phyloP scores from a whole-genome alignment of 768 basidiomycete species.

The Suillus cothurnatus region DNA sequence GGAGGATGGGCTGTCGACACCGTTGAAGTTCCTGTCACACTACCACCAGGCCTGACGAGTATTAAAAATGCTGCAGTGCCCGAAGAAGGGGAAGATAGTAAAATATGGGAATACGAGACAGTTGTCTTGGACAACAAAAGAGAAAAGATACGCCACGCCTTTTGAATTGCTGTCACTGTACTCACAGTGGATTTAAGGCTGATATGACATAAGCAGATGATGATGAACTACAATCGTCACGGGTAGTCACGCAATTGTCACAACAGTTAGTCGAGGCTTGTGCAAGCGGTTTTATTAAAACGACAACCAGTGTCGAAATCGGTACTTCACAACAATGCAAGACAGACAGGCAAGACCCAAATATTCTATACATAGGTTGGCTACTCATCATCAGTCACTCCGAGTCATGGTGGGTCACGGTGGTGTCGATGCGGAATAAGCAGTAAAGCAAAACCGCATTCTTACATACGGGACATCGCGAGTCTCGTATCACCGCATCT shows the following conservation, averaged over 20 bases:
- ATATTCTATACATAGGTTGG: neutral
- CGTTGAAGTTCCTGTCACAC: neutral
- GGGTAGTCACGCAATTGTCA: neutral
- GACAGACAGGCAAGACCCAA: neutral
- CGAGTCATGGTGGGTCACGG: constrained; percentile 6
- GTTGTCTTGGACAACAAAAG: neutral
- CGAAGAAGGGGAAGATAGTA: neutral
- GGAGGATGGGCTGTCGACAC: neutral
- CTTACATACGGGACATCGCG: constrained; percentile 54
- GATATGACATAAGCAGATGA: neutral
- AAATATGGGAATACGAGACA: neutral
- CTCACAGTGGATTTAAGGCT: neutral
- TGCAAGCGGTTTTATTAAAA: neutral
- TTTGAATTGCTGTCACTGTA: neutral
- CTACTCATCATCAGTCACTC: constrained; percentile 14
- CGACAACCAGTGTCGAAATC: neutral
- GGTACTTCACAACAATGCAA: neutral
- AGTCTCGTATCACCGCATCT: constrained; percentile 45
- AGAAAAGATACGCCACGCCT: neutral
- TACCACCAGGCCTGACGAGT: neutral
- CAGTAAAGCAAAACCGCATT: constrained; percentile 57
- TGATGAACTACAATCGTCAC: neutral
- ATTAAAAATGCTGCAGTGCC: neutral
- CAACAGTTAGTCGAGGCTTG: neutral
- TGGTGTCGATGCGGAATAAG: constrained; percentile 52